phyloP scores from a whole-genome alignment of 2,329 filamentous ascomycete genomes.

The Aspergillus novofumigatus region DNA sequence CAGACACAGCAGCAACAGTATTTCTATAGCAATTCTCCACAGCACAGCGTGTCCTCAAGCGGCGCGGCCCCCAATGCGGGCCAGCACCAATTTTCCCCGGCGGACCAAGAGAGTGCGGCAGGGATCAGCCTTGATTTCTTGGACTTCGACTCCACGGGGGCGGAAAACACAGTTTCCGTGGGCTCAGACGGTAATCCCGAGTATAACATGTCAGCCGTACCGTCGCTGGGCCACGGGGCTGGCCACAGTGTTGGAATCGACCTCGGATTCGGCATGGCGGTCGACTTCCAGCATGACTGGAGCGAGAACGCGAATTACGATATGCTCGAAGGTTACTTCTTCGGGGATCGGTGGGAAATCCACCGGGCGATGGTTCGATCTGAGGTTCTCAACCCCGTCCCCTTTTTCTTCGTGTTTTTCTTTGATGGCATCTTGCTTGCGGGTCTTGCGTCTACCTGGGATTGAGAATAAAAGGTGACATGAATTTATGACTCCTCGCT shows the following conservation, averaged over 20 bases:
- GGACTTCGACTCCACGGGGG: slow-evolving; percentile 44
- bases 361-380: slow-evolving; percentile 16
- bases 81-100: slow-evolving; percentile 19
- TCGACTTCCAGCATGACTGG: slow-evolving; percentile 47
- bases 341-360: slow-evolving; percentile 42
- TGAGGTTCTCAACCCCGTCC: background rate
- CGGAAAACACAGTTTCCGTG: slow-evolving; percentile 21
- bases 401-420: background rate
- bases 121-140: slow-evolving; percentile 53
- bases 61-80: slow-evolving; percentile 21
- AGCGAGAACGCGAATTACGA: slow-evolving; percentile 46
- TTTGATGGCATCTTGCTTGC: background rate
- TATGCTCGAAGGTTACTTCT: slow-evolving; percentile 54
- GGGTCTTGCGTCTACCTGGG: background rate
- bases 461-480: background rate
- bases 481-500: background rate
- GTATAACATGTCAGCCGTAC: slow-evolving; percentile 26
- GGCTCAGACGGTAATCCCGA: slow-evolving; percentile 28
- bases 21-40: slow-evolving; percentile 32
- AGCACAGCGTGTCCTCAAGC: slow-evolving; percentile 30
- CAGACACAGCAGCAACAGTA: slow-evolving; percentile 28
- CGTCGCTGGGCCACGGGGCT: slow-evolving; percentile 24
- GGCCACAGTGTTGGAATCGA: slow-evolving; percentile 42
- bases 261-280: slow-evolving; percentile 43
- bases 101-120: slow-evolving; percentile 19